Conservation (phyloP, 177 flowering plant species). For the Vitis hybrid region DNA sequence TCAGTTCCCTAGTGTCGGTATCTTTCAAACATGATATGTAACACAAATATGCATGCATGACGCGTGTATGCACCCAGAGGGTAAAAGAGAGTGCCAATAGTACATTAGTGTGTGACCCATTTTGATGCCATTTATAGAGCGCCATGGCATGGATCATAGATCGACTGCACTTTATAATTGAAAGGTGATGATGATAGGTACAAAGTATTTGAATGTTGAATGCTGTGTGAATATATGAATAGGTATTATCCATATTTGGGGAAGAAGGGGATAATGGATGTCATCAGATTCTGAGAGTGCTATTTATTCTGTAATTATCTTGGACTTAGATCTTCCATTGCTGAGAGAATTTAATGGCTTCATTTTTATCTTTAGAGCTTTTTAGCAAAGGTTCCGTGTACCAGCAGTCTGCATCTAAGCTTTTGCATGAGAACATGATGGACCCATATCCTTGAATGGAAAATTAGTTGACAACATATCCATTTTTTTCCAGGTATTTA, state of each 20-base stretch:
- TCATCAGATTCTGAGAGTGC: too few species aligned
- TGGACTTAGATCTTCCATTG: not conserved
- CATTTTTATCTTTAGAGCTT: not conserved
- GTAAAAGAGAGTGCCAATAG: not conserved
- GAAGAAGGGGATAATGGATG: too few species aligned
- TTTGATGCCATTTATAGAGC: not conserved
- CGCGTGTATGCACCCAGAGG: too few species aligned
- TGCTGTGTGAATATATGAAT: too few species aligned
- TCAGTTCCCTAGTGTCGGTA: too few species aligned
- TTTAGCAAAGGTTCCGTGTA: not conserved
- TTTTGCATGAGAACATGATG: not conserved
- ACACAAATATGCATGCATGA: too few species aligned
- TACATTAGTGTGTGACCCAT: not conserved
- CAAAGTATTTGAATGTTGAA: too few species aligned
- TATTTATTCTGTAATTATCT: too few species aligned
- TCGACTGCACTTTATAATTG: not conserved
- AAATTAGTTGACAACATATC: conserved; percentile 1
- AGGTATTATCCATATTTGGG: too few species aligned
- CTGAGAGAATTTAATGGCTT: not conserved
- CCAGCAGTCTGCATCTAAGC: not conserved
- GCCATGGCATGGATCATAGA: not conserved
- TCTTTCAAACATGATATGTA: too few species aligned
- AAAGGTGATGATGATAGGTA: not conserved
- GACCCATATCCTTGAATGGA: not conserved
- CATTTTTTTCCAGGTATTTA: not conserved